These are phyloP conservation scores for Lactifluus piperatus DNA, from an alignment of 768 basidiomycete species.

Conservation along the genomic window DNA sequence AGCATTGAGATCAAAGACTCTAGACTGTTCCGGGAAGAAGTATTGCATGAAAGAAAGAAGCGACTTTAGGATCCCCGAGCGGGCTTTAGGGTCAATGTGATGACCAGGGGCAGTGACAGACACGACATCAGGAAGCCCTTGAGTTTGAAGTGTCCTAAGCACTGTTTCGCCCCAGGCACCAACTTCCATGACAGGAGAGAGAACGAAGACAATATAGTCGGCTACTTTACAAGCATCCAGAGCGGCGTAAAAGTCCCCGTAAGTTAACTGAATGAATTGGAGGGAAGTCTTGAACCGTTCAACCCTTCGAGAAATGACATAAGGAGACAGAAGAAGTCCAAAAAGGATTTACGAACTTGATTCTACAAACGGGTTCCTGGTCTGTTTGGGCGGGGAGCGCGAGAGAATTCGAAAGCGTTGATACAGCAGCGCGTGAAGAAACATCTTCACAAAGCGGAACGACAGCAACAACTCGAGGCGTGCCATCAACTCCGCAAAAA, in stretches of 20 bases:
- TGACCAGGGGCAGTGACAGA: slow-evolving; percentile 57
- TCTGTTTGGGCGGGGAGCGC: slow-evolving; percentile 46
- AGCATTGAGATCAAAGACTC: slow-evolving; percentile 64
- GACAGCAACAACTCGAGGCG: slow-evolving; percentile 80
- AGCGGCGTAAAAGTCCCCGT: slow-evolving; percentile 62
- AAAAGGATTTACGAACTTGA: slow-evolving; percentile 43
- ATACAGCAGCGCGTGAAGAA: slow-evolving; percentile 40
- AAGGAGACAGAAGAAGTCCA: slow-evolving; percentile 4
- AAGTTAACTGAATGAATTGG: slow-evolving; percentile 74
- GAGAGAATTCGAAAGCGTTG: slow-evolving; percentile 50
- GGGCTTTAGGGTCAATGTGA: slow-evolving; percentile 51
- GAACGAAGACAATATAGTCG: slow-evolving; percentile 81
- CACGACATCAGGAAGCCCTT: slow-evolving; percentile 81
- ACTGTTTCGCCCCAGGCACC: slow-evolving; percentile 79
- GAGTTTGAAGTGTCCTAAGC: slow-evolving; percentile 79
- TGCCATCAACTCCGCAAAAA: slow-evolving; percentile 68
- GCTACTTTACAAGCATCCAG: slow-evolving; percentile 82
- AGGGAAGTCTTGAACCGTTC: slow-evolving; percentile 87
- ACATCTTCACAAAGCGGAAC: slow-evolving; percentile 75
- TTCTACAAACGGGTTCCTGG: slow-evolving; percentile 50
- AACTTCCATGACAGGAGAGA: slow-evolving; percentile 80
- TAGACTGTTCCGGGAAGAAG: slow-evolving; percentile 77
- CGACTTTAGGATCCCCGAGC: slow-evolving; percentile 68
- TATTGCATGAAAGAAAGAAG: slow-evolving; percentile 91
- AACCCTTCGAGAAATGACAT: slow-evolving; percentile 39